These are phyloP conservation scores for Taphrina flavorubra DNA, from an alignment of 1,139 yeast genomes.

Conservation along the genomic window DNA sequence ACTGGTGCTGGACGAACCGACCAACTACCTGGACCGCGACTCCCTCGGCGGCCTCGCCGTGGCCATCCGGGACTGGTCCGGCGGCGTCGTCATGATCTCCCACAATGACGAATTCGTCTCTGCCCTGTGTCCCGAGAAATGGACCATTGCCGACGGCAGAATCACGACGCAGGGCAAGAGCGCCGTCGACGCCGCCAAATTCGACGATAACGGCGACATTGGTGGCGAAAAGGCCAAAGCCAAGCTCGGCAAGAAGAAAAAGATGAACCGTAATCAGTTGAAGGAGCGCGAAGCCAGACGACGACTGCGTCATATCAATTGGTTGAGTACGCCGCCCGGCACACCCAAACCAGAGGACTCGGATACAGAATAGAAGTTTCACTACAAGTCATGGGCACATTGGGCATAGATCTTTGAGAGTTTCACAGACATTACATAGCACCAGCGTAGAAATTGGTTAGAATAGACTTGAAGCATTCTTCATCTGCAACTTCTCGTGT, in stretches of 20 bases:
- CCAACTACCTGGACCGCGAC: slow-evolving; percentile 96
- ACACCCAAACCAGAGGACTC: slow-evolving; percentile 41
- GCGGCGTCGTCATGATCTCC: slow-evolving; percentile 98
- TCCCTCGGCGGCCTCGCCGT: slow-evolving; percentile 96
- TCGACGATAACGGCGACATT: slow-evolving; percentile 68
- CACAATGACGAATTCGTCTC: slow-evolving; percentile 97
- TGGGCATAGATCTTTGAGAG: neutral
- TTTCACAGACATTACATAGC: slow-evolving; percentile 4
- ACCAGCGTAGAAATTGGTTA: slow-evolving; percentile 6
- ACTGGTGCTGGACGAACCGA: slow-evolving; percentile 96
- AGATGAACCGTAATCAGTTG: slow-evolving; percentile 94
- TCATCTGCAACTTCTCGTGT: too few relatives aligned
- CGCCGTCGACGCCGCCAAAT: slow-evolving; percentile 74
- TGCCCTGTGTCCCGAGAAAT: slow-evolving; percentile 96
- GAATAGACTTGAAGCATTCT: too few relatives aligned
- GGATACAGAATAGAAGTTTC: slow-evolving; percentile 28
- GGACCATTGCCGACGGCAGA: slow-evolving; percentile 93
- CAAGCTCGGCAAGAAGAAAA: slow-evolving; percentile 79
- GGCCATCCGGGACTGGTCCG: slow-evolving; percentile 96
- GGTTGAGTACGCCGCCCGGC: slow-evolving; percentile 56
- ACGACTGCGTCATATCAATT: slow-evolving; percentile 88
- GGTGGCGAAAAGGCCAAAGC: slow-evolving; percentile 58
- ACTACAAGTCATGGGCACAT: neutral
- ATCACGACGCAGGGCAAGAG: slow-evolving; percentile 82
- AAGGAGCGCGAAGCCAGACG: slow-evolving; percentile 91